Percentiles rank a stretch among this genome's conserved stretches.
Conservation (phyloP, 225 moss, liverwort and hornwort species). For the Rhytidiadelphus loreus region DNA sequence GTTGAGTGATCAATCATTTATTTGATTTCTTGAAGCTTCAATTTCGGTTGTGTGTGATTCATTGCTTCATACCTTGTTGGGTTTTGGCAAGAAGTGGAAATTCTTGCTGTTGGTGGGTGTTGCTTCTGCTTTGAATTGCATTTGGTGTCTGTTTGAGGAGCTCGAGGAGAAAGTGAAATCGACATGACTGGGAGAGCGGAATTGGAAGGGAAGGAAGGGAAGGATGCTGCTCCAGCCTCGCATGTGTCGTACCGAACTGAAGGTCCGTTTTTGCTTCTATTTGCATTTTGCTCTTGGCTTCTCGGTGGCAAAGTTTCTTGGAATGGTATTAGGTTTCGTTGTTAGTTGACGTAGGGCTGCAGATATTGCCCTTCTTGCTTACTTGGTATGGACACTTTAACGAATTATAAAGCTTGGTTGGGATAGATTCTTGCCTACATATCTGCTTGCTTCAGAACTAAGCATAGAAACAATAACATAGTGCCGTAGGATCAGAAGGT, state of each 20-base stretch:
- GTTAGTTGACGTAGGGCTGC: neutral
- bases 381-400: neutral
- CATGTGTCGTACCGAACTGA: slow-evolving; percentile 17
- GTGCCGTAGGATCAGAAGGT: neutral
- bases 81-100: neutral
- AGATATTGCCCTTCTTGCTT: neutral
- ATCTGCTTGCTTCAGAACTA: neutral
- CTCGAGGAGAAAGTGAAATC: neutral
- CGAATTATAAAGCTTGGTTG: neutral
- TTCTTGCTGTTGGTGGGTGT: neutral
- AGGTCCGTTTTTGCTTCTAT: neutral
- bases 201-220: slow-evolving; percentile 3
- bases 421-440: neutral
- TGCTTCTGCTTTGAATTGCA: neutral
- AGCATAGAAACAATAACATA: neutral
- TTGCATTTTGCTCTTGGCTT: neutral
- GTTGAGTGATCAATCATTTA: neutral
- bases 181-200: slow-evolving; percentile 20
- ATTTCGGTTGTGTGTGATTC: neutral
- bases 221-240: neutral
- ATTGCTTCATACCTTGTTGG: neutral
- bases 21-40: neutral
- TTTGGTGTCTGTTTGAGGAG: neutral
- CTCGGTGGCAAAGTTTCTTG: neutral
- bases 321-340: neutral